phyloP scores from a whole-genome alignment of 2,329 filamentous ascomycete species.

The Purpureocillium lavendulum region DNA sequence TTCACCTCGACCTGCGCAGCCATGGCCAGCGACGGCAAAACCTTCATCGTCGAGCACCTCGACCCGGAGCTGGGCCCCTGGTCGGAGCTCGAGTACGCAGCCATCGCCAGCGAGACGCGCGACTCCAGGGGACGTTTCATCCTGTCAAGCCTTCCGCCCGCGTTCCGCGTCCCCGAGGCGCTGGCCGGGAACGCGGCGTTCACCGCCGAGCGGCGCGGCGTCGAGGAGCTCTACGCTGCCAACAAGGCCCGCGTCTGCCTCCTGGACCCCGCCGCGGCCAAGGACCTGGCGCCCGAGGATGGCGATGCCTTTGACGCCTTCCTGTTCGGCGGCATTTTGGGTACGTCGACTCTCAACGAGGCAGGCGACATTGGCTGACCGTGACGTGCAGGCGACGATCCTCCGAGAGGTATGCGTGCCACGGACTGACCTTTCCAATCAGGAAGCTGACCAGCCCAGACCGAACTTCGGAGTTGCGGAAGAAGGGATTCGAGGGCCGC shows the following conservation, averaged over 20 bases:
- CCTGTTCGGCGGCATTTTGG: conserved; percentile 91
- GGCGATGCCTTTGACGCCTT: conserved; percentile 80
- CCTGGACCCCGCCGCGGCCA: conserved; percentile 74
- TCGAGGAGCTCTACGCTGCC: conserved; percentile 72
- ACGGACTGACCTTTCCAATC: conserved; percentile 3
- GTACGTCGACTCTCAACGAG: conserved; percentile 36
- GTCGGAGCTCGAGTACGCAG: conserved; percentile 87
- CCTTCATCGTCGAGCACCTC: conserved; percentile 92
- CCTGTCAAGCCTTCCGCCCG: conserved; percentile 69
- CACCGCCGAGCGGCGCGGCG: conserved; percentile 64
- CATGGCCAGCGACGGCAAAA: conserved; percentile 46
- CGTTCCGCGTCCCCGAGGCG: conserved; percentile 55
- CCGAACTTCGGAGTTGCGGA: conserved; percentile 88
- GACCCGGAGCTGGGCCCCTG: conserved; percentile 89
- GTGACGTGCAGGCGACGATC: conserved; percentile 66
- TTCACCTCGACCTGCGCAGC: conserved; percentile 1
- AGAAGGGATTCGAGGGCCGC: conserved; percentile 84
- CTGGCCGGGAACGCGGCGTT: conserved; percentile 52
- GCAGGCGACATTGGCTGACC: conserved; percentile 7
- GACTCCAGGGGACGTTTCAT: conserved; percentile 61
- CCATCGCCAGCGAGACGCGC: conserved; percentile 76
- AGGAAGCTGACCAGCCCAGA: conserved; percentile 43
- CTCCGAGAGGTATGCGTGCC: conserved; percentile 65
- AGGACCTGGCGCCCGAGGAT: conserved; percentile 78
- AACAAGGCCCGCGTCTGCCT: conserved; percentile 75